Percentiles rank a stretch among this genome's conserved stretches.
These are phyloP conservation scores for Pinus taeda DNA, from an alignment of 75 land plant species.

Conservation along the genomic window DNA sequence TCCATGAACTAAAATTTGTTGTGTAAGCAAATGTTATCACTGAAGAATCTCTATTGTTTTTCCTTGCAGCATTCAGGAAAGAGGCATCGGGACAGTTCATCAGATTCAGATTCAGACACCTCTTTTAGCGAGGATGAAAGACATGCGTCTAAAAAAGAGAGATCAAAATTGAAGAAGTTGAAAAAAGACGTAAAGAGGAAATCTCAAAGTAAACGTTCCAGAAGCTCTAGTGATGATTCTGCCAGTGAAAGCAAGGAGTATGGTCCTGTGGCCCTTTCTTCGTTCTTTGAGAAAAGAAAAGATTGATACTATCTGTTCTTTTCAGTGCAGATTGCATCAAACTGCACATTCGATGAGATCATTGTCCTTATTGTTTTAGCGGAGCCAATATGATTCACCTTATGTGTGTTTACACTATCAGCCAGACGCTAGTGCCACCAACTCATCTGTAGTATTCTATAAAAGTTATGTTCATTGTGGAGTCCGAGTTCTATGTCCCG, in stretches of 20 bases:
- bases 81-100: conserved; percentile 11
- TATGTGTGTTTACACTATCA: no score
- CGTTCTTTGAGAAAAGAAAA: conserved; percentile 7
- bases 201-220: conserved; percentile 5
- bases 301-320: background rate
- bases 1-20: no score
- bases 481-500: no score
- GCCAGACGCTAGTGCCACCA: no score
- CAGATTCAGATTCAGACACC: conserved; percentile 7
- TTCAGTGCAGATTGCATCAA: no score
- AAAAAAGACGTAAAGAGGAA: conserved; percentile 4
- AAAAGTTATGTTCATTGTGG: no score
- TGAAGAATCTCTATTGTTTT: no score
- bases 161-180: conserved; percentile 10
- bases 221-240: conserved; percentile 7
- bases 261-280: conserved; percentile 16
- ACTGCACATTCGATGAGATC: no score
- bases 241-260: conserved; percentile 1
- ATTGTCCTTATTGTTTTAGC: no score
- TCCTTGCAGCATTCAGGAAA: conserved; percentile 5
- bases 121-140: conserved; percentile 7
- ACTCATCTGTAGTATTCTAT: no score
- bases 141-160: conserved; percentile 4
- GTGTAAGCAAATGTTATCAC: no score
- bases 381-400: no score